Evolutionary conservation across 768 basidiomycete genomes (phyloP), one percentile per base, ranked within the genome.

Genomic region (Suillus paluster): DNA sequence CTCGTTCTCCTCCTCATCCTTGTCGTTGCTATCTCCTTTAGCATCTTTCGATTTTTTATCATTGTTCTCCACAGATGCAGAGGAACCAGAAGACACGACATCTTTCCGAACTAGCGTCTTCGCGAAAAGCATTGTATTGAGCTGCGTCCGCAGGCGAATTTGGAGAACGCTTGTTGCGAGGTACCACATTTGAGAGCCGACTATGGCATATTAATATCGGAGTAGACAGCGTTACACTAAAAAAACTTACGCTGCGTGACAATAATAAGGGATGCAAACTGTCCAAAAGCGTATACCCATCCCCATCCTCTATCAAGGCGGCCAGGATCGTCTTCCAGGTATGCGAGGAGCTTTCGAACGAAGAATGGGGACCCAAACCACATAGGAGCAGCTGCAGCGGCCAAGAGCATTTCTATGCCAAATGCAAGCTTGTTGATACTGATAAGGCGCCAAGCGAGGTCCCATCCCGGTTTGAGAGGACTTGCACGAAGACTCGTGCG

Each of bases 91-190:
- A n/a, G 87, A 85, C 1, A 91, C 92, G 27, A 91, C 78, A 65
- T 94, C 91, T 74, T 96, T 95, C 52, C 94, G 86, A 15, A 92
- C 85, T 17, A 95, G 84, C 0, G 92, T 95, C 77, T 96, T 96
- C 21, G 86, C 86, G 71, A 91, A 95, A 5, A 96, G 79, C 59
- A 88, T 83, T n/a, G 91, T 87, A 76, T 94, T 94, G 52, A 96
- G 80, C 69, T 95, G 91, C 38, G 89, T 81, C 53, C 84, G 85
- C 33, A 95, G 73, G 34, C 88, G 83, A 55, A 86, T 85, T 77
- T 93, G 89, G 33, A 95, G 73, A 5, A 80, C 83, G 1, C 89
- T 91, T 0, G 86, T 89, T 3, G 90, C 79, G 55, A 90, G 54
- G 11, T 86, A 87, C 88, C 87, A 91, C 23, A 92, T 76, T 66